Percentiles rank a stretch among this genome's conserved stretches.
These are phyloP conservation scores for Leccinum imitatum DNA, from an alignment of 768 basidiomycete species.

Conservation along the genomic window DNA sequence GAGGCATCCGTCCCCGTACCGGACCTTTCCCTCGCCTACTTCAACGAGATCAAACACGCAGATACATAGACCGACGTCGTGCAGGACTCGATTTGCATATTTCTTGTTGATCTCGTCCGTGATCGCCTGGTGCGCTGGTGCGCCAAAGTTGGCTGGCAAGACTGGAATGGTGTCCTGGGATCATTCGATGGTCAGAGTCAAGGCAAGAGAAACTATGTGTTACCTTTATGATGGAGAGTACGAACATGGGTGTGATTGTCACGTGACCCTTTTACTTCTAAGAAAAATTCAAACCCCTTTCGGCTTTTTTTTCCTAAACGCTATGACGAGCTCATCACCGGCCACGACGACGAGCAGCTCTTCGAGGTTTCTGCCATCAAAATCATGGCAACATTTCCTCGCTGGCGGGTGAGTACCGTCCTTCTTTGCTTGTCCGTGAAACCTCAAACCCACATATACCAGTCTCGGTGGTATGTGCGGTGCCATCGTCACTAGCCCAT, in stretches of 20 bases:
- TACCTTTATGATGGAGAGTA: constrained; percentile 46
- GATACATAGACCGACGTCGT: constrained; percentile 89
- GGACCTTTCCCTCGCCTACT: constrained; percentile 87
- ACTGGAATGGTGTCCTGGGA: constrained; percentile 85
- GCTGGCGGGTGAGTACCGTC: constrained; percentile 73
- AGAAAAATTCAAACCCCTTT: constrained; percentile 9
- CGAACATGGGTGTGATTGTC: constrained; percentile 38
- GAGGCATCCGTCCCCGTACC: constrained; percentile 91
- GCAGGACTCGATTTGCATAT: constrained; percentile 89
- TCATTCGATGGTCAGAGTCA: neutral
- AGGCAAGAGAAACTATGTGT: neutral
- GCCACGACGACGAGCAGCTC: constrained; percentile 22
- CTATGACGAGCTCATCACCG: constrained; percentile 13
- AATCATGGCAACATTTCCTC: constrained; percentile 82
- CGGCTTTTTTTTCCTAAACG: constrained; percentile 3
- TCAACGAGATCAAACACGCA: constrained; percentile 86
- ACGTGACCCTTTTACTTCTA: constrained; percentile 13
- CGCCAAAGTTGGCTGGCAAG: constrained; percentile 82
- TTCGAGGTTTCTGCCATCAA: constrained; percentile 53
- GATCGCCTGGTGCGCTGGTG: constrained; percentile 75
- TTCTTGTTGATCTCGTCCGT: constrained; percentile 90
- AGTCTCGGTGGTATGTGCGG: constrained; percentile 98
- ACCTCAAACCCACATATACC: constrained; percentile 6
- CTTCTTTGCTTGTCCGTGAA: neutral
- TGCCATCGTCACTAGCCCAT: constrained; percentile 93